phyloP scores from a whole-genome alignment of 2,329 filamentous ascomycete genomes.

The Beauveria sp. region DNA sequence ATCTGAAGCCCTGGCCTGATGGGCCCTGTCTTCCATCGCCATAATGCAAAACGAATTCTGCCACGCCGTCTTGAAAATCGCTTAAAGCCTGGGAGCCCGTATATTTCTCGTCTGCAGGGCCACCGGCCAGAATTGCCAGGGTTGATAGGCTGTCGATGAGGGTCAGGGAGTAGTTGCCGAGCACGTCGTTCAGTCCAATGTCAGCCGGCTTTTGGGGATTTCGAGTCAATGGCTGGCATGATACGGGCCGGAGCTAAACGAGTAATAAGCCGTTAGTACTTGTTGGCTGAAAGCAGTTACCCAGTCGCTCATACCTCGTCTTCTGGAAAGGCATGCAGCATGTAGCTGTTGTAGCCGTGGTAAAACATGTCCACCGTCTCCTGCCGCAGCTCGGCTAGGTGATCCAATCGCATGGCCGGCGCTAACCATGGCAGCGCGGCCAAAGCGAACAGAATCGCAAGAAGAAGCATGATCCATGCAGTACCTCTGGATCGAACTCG shows the following conservation, averaged over 20 bases:
- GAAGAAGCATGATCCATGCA: conserved; percentile 19
- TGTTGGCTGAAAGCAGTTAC: not conserved
- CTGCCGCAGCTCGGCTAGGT: conserved; percentile 47
- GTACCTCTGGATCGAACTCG: not conserved
- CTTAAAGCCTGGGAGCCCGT: conserved; percentile 44
- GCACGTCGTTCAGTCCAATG: conserved; percentile 85
- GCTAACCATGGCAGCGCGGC: conserved; percentile 33
- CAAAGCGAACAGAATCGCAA: conserved; percentile 18
- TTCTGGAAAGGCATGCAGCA: conserved; percentile 87
- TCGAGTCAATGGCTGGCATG: conserved; percentile 76
- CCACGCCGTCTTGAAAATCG: conserved; percentile 75
- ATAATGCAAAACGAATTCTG: conserved; percentile 70
- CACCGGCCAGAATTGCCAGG: conserved; percentile 81
- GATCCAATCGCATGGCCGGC: conserved; percentile 46
- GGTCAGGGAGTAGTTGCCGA: conserved; percentile 95
- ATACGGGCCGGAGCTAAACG: conserved; percentile 67
- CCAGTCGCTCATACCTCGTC: conserved; percentile 57
- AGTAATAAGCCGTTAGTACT: conserved; percentile 9
- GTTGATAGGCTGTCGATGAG: conserved; percentile 93
- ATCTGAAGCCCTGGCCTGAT: conserved; percentile 61
- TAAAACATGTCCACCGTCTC: conserved; percentile 79
- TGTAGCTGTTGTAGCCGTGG: conserved; percentile 94
- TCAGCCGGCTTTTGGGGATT: conserved; percentile 72
- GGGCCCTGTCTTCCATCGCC: conserved; percentile 71
- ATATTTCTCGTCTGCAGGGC: conserved; percentile 37